Evolutionary conservation across 148 eudicot genomes (phyloP).

Genomic region (Cornus suecica): DNA sequence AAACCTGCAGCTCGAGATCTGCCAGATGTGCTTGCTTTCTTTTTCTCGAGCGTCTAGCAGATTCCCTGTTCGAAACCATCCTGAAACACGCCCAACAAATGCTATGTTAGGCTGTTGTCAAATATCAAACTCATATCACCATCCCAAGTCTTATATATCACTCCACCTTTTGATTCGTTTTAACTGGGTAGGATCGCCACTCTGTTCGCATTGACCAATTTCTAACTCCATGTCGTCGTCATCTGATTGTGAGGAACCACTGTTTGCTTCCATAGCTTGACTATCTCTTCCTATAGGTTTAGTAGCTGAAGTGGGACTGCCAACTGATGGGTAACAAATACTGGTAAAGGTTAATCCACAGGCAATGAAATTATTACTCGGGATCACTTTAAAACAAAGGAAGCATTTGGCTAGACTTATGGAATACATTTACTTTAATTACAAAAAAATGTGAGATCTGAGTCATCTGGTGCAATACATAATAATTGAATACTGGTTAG

Average conservation of each 20-base stretch:
- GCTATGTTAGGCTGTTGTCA: conserved; percentile 1
- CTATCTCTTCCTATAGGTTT: conserved; percentile 50
- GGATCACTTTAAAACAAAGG: neutral
- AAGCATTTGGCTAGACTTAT: neutral
- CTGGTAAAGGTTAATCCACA: conserved; percentile 5
- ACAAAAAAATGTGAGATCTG: neutral
- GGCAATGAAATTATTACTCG: neutral
- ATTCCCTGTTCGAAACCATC: conserved; percentile 89
- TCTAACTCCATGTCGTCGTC: conserved; percentile 79
- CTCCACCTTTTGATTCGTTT: conserved; percentile 66
- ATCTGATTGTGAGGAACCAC: conserved; percentile 71
- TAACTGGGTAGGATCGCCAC: conserved; percentile 47
- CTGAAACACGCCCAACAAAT: conserved; percentile 34
- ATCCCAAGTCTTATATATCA: neutral
- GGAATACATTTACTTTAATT: neutral
- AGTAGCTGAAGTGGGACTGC: conserved; percentile 63
- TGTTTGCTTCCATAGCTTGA: conserved; percentile 46
- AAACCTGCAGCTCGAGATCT: conserved; percentile 82
- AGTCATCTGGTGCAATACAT: neutral
- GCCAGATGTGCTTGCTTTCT: conserved; percentile 81
- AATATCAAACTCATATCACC: neutral
- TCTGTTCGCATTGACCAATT: conserved; percentile 69
- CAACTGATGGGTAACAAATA: conserved; percentile 34
- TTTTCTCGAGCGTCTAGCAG: conserved; percentile 85
- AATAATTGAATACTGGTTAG: neutral